phyloP scores from a whole-genome alignment of 257 asterid genomes.

The Fraxinus anomala region DNA sequence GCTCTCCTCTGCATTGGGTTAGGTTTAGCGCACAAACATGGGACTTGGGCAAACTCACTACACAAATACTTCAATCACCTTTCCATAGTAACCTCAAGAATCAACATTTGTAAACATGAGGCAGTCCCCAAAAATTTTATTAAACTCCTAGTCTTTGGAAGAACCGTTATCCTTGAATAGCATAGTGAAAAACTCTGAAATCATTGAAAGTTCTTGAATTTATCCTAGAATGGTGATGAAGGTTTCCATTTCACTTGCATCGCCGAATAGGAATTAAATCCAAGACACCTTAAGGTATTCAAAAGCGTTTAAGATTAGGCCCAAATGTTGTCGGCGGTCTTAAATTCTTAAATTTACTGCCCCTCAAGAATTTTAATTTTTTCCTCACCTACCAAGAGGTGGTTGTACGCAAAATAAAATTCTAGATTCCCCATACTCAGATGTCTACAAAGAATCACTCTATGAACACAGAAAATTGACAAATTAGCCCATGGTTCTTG shows the following conservation, averaged over 20 bases:
- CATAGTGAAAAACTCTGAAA: too few relatives aligned
- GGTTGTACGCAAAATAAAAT: background rate
- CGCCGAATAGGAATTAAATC: background rate
- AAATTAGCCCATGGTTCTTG: background rate
- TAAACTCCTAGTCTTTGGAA: too few relatives aligned
- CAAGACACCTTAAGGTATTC: background rate
- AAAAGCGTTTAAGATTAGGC: background rate
- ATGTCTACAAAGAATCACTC: background rate
- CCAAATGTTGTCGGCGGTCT: background rate
- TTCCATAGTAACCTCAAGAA: background rate
- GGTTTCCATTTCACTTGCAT: constrained; percentile 3
- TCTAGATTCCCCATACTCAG: background rate
- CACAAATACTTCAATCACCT: background rate
- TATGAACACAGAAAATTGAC: constrained; percentile 2
- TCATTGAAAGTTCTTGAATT: background rate
- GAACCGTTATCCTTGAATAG: too few relatives aligned
- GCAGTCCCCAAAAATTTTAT: background rate
- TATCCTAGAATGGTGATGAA: background rate
- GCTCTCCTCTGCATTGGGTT: too few relatives aligned
- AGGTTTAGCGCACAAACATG: background rate
- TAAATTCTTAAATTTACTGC: background rate
- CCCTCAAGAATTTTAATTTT: background rate
- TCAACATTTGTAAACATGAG: background rate
- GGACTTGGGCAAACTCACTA: constrained; percentile 16
- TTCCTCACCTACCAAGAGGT: background rate